Conservation (phyloP, 73 alveolate species). For the Paramecium primaurelia region DNA sequence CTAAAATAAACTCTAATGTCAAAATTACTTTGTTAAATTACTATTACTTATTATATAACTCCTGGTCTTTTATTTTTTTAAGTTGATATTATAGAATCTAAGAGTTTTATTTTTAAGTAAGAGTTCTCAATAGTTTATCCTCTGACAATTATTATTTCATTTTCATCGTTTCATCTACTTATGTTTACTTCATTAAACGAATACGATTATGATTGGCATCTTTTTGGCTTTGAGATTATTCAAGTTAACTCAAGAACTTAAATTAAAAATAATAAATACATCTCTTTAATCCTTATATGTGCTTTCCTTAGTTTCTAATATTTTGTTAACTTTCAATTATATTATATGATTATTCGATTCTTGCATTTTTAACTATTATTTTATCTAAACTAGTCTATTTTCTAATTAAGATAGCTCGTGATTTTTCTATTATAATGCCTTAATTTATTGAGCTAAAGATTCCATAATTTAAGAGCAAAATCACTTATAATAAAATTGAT, state of each 20-base stretch:
- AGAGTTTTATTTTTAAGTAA: not conserved
- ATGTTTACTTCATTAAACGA: not conserved
- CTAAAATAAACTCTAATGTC: not conserved
- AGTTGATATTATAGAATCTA: not conserved
- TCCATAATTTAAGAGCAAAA: not conserved
- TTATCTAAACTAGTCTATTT: not conserved
- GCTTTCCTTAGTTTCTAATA: not conserved
- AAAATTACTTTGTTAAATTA: not conserved
- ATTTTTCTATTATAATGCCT: not conserved
- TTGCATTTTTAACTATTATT: not conserved
- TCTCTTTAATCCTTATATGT: not conserved
- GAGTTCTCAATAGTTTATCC: not conserved
- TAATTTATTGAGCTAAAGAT: not conserved
- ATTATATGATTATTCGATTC: slow-evolving; percentile 12
- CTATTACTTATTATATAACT: not conserved
- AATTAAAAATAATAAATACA: not conserved
- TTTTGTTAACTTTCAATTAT: not conserved
- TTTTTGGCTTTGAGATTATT: not conserved
- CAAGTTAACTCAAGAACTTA: not conserved
- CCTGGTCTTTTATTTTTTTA: not conserved
- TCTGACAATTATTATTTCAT: not conserved
- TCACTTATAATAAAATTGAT: not conserved
- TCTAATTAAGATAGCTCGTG: not conserved
- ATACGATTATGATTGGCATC: not conserved
- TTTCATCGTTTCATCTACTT: not conserved